These are phyloP conservation scores for Fagus sylvatica DNA, from an alignment of 306 rosid genomes.

Conservation along the genomic window DNA sequence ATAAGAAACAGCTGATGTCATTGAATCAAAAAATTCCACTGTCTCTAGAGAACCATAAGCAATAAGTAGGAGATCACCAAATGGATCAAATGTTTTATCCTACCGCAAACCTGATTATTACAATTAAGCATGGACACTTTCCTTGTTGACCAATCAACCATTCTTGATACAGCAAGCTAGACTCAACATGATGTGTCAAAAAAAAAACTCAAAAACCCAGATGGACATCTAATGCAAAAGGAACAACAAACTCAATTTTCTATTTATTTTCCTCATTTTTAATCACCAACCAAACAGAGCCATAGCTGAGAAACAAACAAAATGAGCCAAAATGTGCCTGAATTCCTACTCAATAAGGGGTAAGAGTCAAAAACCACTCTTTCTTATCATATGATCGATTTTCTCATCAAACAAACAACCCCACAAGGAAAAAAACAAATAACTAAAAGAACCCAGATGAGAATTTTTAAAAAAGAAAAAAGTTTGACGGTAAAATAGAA, in stretches of 20 bases:
- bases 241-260: neutral
- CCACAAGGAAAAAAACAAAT: neutral
- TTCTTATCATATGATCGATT: neutral
- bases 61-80: too few species aligned
- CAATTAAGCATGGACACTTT: neutral
- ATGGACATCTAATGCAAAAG: neutral
- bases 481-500: neutral
- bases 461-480: neutral
- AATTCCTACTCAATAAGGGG: neutral
- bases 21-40: neutral
- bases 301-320: neutral
- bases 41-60: neutral
- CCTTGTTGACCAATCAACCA: neutral
- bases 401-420: constrained; percentile 6
- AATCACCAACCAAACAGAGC: constrained; percentile 1
- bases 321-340: neutral
- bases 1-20: neutral
- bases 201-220: neutral
- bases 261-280: neutral
- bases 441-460: neutral
- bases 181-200: neutral
- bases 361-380: neutral
- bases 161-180: neutral
- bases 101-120: neutral
- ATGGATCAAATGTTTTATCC: neutral